A percentile compares a stretch with the other conserved stretches of the same genome.
Evolutionary conservation across 2,329 filamentous ascomycete genomes (phyloP).

Genomic region (Cladosporium sp.): DNA sequence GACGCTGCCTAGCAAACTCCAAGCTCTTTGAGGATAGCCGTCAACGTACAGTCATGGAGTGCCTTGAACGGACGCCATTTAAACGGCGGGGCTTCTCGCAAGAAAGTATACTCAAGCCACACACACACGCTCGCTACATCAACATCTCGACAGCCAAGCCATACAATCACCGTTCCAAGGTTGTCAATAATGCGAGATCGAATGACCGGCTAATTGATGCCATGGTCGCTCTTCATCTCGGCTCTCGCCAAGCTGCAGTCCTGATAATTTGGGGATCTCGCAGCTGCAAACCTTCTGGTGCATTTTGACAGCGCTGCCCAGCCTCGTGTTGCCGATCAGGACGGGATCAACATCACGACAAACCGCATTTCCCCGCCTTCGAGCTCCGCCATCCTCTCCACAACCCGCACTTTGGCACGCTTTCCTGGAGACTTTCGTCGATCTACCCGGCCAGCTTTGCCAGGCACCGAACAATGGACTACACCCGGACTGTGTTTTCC

Average conservation of each 20-base stretch:
- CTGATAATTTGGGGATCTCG: background rate
- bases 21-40: too few species aligned
- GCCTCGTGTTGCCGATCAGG: conserved; percentile 5
- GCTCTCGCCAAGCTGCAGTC: background rate
- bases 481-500: conserved; percentile 9
- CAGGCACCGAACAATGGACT: background rate
- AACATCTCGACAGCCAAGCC: background rate
- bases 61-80: background rate
- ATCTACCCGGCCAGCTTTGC: conserved; percentile 7
- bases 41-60: too few species aligned
- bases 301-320: background rate
- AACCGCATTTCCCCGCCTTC: conserved; percentile 3
- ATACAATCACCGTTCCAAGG: background rate
- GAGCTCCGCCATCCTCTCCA: background rate
- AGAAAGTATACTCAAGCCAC: background rate
- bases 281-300: background rate
- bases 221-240: background rate
- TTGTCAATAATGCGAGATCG: background rate
- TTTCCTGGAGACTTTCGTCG: background rate
- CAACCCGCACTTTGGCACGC: background rate
- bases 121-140: background rate
- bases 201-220: conserved; percentile 1
- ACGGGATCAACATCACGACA: conserved; percentile 7
- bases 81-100: background rate
- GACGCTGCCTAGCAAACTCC: too few species aligned